Evolutionary conservation across 208 protist genomes (phyloP).

Genomic region (Tritrichomonas musculus): DNA sequence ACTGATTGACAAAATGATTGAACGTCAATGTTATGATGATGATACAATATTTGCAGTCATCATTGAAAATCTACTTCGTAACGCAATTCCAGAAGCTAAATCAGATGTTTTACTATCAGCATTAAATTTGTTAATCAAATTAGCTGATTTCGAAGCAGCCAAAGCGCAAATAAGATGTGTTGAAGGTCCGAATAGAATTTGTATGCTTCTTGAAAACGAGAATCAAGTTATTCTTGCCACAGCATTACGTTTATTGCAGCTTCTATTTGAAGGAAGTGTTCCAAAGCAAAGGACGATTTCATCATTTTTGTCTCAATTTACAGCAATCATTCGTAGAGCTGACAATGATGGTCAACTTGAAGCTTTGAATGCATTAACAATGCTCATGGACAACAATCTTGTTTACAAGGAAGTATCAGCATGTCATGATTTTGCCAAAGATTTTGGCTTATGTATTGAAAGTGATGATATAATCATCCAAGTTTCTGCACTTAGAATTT

Average conservation of each 20-base stretch:
- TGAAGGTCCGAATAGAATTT: background rate
- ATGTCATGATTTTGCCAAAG: background rate
- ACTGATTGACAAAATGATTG: background rate
- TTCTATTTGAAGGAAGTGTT: background rate
- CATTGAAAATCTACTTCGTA: background rate
- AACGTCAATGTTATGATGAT: background rate
- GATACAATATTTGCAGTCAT: background rate
- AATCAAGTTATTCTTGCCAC: background rate
- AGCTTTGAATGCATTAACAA: background rate
- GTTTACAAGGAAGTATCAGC: conserved; percentile 26
- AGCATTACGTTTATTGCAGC: background rate
- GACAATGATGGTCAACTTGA: background rate
- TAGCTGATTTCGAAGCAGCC: background rate
- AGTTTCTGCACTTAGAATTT: conserved; percentile 20
- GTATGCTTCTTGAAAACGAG: background rate
- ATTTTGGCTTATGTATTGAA: background rate
- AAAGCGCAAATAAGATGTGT: conserved; percentile 13
- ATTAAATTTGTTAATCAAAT: conserved; percentile 1
- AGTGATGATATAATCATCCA: background rate
- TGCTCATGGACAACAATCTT: conserved; percentile 7
- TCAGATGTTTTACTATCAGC: background rate
- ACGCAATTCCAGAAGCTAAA: background rate
- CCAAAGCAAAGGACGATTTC: background rate
- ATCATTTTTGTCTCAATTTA: background rate
- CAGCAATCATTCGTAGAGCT: background rate